Evolutionary conservation across 257 asterid species (phyloP).

Genomic region (Solanum etuberosum): DNA sequence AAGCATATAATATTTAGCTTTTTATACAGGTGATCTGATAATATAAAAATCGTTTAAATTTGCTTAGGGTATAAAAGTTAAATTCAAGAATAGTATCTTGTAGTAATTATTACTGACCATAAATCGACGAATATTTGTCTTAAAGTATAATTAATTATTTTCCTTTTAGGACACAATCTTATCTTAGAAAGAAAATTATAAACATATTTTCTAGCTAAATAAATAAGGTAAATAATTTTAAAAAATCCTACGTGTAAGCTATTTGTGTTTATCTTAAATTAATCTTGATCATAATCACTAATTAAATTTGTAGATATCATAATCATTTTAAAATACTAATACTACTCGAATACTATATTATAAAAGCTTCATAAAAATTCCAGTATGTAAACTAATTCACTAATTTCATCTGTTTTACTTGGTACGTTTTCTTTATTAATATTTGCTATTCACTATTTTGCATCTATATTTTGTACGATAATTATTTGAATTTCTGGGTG

Average conservation of each 20-base stretch:
- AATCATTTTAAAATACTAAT: not conserved
- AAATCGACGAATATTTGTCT: not conserved
- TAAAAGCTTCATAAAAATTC: not conserved
- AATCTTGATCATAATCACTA: not conserved
- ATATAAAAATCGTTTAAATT: not conserved
- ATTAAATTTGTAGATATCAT: not conserved
- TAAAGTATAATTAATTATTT: not conserved
- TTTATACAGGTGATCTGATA: accelerated
- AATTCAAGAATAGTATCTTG: not conserved
- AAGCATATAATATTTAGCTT: not conserved
- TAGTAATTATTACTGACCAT: not conserved
- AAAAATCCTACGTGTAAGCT: not conserved
- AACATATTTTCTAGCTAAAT: not conserved
- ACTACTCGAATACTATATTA: not conserved
- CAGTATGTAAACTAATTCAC: not conserved
- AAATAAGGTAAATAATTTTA: not conserved
- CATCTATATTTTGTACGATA: not conserved
- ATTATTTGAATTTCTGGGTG: not conserved
- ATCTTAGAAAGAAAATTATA: not conserved
- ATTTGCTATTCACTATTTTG: not conserved
- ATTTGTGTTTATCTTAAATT: not conserved
- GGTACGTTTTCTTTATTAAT: not conserved
- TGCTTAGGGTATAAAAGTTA: not conserved
- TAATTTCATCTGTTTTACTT: not conserved
- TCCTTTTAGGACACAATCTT: not conserved